Evolutionary conservation across 2,329 filamentous ascomycete genomes (phyloP).

Genomic region (Alternaria viburni): DNA sequence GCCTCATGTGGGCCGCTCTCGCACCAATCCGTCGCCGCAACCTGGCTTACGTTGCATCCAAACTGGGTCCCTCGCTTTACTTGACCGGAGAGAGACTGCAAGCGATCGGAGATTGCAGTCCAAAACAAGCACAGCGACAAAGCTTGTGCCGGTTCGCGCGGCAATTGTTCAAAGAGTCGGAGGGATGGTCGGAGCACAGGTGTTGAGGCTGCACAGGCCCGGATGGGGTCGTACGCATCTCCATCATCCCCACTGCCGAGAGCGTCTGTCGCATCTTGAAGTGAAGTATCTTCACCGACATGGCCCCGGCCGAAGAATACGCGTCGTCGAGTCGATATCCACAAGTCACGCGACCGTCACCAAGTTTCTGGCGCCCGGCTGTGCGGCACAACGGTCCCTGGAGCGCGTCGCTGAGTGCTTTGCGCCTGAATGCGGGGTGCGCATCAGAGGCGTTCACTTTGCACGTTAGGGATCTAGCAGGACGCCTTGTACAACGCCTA

Average conservation of each 20-base stretch:
- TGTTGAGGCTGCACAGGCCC: conserved; percentile 18
- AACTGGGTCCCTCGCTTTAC: neutral
- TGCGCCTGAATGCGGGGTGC: neutral
- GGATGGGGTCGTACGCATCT: conserved; percentile 5
- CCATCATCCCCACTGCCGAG: conserved; percentile 16
- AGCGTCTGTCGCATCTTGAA: conserved; percentile 1
- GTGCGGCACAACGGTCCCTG: conserved; percentile 8
- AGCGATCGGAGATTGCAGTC: conserved; percentile 7
- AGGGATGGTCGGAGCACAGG: conserved; percentile 9
- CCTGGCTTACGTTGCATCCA: conserved; percentile 6
- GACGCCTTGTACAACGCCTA: neutral
- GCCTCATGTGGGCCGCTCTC: conserved; percentile 12
- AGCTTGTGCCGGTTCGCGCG: conserved; percentile 11
- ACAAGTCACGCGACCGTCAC: neutral
- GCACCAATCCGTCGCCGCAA: conserved; percentile 9
- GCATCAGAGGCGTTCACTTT: conserved; percentile 3
- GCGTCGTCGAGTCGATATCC: conserved; percentile 2
- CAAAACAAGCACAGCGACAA: conserved; percentile 2
- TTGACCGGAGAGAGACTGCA: neutral
- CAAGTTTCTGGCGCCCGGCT: neutral
- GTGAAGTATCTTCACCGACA: conserved; percentile 13
- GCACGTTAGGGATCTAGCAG: neutral
- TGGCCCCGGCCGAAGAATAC: conserved; percentile 1
- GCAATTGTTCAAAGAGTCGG: conserved; percentile 14
- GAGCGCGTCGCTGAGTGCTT: neutral